phyloP scores from a whole-genome alignment of 225 moss, liverwort and hornwort species.

The Climacium dendroides region DNA sequence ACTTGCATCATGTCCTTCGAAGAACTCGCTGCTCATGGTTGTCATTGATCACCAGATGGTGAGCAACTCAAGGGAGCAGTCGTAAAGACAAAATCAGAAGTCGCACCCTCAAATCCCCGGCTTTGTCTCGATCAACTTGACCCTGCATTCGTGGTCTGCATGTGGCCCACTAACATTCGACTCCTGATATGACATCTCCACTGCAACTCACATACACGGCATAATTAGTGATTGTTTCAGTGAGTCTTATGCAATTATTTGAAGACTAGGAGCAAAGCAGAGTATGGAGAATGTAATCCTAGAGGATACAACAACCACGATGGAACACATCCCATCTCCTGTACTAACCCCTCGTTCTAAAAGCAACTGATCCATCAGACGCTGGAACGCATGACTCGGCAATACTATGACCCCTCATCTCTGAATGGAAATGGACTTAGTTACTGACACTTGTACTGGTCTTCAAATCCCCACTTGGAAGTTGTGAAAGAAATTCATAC shows the following conservation, averaged over 20 bases:
- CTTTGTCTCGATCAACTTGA: neutral
- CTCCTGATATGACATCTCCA: neutral
- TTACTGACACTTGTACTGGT: too few species aligned
- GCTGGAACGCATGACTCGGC: neutral
- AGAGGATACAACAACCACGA: neutral
- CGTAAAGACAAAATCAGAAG: neutral
- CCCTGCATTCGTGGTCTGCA: neutral
- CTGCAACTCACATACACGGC: neutral
- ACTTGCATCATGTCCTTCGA: neutral
- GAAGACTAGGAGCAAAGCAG: neutral
- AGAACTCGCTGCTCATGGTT: neutral
- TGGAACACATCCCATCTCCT: neutral
- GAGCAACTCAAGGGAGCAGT: neutral
- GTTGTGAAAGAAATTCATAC: too few species aligned
- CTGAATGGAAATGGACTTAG: too few species aligned
- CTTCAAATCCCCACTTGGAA: too few species aligned
- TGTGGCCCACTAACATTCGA: neutral
- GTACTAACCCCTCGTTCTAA: neutral
- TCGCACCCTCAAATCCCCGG: neutral
- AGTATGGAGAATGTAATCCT: neutral
- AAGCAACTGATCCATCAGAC: neutral
- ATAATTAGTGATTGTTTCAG: neutral
- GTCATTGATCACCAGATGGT: neutral
- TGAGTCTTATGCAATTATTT: too few species aligned
- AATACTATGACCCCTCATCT: too few species aligned